phyloP scores from a whole-genome alignment of 805 yeast genomes.

The Candida pseudofarinosa region DNA sequence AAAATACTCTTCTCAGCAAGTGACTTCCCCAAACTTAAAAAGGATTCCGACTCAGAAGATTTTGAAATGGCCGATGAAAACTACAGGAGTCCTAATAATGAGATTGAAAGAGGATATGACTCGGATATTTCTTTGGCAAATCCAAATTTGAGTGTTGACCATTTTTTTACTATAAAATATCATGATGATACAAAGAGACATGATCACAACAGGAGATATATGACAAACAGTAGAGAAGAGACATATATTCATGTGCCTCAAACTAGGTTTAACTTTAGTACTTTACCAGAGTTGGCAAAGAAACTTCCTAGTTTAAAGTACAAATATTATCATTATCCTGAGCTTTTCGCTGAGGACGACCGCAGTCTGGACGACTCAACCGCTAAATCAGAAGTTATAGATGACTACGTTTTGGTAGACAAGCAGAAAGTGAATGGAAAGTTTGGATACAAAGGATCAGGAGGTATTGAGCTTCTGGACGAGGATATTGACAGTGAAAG shows the following conservation, averaged over 20 bases:
- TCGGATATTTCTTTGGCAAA: slow-evolving; percentile 51
- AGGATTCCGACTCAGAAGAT: slow-evolving; percentile 14
- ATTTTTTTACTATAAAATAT: slow-evolving; percentile 45
- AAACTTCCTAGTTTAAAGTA: slow-evolving; percentile 25
- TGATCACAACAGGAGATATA: background rate
- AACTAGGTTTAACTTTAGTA: slow-evolving; percentile 36
- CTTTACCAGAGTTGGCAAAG: slow-evolving; percentile 32
- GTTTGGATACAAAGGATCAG: slow-evolving; percentile 1
- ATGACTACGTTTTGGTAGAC: slow-evolving; percentile 19
- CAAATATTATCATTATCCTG: slow-evolving; percentile 30
- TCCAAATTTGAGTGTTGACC: slow-evolving; percentile 47
- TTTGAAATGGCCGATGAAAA: slow-evolving; percentile 14
- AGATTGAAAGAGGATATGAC: slow-evolving; percentile 32
- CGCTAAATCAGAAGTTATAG: slow-evolving; percentile 7
- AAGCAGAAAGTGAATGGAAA: slow-evolving; percentile 2
- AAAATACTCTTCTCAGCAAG: slow-evolving; percentile 18
- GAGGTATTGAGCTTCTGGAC: slow-evolving; percentile 16
- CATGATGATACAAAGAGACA: slow-evolving; percentile 19
- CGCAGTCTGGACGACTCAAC: background rate
- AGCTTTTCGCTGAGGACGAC: slow-evolving; percentile 5
- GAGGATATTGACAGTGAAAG: slow-evolving; percentile 28
- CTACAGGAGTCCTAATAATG: slow-evolving; percentile 9
- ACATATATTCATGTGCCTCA: slow-evolving; percentile 27
- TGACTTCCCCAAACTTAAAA: slow-evolving; percentile 34
- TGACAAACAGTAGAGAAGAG: background rate